Evolutionary conservation across 441 rosid genomes (phyloP).

Genomic region (Hura crepitans): DNA sequence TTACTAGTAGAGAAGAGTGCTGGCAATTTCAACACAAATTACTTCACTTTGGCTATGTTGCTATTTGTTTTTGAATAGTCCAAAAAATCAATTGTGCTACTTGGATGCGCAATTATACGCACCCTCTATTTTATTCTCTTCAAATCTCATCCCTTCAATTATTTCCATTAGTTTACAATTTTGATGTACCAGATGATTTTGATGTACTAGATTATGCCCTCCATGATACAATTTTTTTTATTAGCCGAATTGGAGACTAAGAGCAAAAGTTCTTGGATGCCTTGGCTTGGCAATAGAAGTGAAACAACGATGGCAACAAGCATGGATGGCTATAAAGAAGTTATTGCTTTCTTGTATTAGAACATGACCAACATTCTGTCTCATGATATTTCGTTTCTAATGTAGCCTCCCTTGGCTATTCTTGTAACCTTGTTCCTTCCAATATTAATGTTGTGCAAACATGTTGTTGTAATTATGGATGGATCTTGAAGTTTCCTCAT

Average conservation of each 20-base stretch:
- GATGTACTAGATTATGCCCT: too few relatives aligned
- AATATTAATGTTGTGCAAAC: neutral
- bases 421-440: neutral
- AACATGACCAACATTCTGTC: constrained; percentile 3
- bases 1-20: neutral
- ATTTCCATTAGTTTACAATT: too few relatives aligned
- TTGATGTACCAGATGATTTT: too few relatives aligned
- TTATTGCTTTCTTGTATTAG: constrained; percentile 30
- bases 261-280: constrained; percentile 84
- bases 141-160: too few relatives aligned
- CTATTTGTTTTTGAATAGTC: neutral
- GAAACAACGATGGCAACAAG: constrained; percentile 85
- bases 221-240: too few relatives aligned
- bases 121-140: too few relatives aligned
- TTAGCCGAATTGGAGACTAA: constrained; percentile 68
- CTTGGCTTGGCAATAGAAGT: constrained; percentile 99
- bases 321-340: constrained; percentile 96
- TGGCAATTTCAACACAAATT: neutral
- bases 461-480: too few relatives aligned
- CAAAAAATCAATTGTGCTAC: too few relatives aligned
- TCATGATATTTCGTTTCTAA: neutral
- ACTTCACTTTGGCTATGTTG: neutral
- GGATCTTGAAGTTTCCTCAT: too few relatives aligned
- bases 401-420: neutral
- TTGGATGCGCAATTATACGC: too few relatives aligned